Percentiles rank a stretch among this genome's conserved stretches.
These are phyloP conservation scores for Osmanthus fragrans DNA, from an alignment of 257 asterid genomes.

Conservation along the genomic window DNA sequence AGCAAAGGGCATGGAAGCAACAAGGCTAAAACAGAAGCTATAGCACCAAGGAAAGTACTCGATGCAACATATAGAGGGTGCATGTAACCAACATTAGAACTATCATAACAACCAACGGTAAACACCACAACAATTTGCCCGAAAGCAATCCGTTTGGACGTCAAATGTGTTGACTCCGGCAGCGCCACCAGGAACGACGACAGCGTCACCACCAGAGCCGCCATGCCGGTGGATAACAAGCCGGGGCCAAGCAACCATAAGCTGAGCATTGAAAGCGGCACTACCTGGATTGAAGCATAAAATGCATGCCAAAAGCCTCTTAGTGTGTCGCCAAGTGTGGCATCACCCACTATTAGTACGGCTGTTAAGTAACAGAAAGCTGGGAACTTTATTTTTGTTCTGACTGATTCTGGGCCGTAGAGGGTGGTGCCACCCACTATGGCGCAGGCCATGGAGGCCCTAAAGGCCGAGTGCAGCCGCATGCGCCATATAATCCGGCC, in stretches of 20 bases:
- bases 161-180: constrained; percentile 46
- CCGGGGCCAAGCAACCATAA: constrained; percentile 27
- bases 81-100: constrained; percentile 13
- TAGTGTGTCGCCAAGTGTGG: constrained; percentile 54
- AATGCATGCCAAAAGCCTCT: constrained; percentile 62
- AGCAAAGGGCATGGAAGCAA: constrained; percentile 53
- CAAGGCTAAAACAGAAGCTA: constrained; percentile 53
- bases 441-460: constrained; percentile 56
- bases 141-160: constrained; percentile 56
- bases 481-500: constrained; percentile 52
- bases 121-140: constrained; percentile 68
- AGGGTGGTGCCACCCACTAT: constrained; percentile 54
- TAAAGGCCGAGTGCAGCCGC: constrained; percentile 51
- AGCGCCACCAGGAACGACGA: constrained; percentile 52
- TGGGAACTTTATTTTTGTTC: constrained; percentile 33
- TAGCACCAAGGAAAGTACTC: constrained; percentile 51
- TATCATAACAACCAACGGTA: constrained; percentile 31
- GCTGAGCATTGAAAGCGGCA: constrained; percentile 46
- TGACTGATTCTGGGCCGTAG: constrained; percentile 43
- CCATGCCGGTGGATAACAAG: constrained; percentile 28
- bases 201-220: constrained; percentile 37
- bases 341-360: constrained; percentile 46
- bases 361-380: constrained; percentile 63
- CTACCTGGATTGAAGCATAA: constrained; percentile 50
- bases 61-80: constrained; percentile 57